A percentile compares a stretch with the other conserved stretches of the same genome.
These are phyloP conservation scores for Sporisorium graminicola DNA, from an alignment of 1,284 basidiomycete genomes.

Conservation along the genomic window DNA sequence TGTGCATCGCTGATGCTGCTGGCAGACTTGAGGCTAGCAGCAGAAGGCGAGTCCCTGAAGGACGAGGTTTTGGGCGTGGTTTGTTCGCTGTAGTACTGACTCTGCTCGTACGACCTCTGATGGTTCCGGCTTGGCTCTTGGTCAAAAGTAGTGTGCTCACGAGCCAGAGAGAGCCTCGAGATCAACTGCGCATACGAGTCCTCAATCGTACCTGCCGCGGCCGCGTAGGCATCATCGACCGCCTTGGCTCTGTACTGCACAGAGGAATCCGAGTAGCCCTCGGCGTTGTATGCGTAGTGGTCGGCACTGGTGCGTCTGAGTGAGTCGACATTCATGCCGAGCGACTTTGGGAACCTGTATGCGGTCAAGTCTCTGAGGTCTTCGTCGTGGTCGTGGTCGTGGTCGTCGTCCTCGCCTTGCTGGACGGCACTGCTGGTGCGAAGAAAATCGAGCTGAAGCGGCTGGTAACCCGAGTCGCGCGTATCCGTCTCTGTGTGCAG, in stretches of 20 bases:
- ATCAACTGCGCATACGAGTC: slow-evolving; percentile 31
- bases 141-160: neutral
- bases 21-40: slow-evolving; percentile 24
- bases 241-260: slow-evolving; percentile 18
- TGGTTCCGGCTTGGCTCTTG: slow-evolving; percentile 1
- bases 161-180: slow-evolving; percentile 26
- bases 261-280: slow-evolving; percentile 37
- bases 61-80: slow-evolving; percentile 7
- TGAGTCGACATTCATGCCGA: slow-evolving; percentile 38
- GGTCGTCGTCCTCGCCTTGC: neutral
- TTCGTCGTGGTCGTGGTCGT: slow-evolving; percentile 12
- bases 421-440: neutral
- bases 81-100: neutral
- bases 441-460: neutral
- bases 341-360: slow-evolving; percentile 16
- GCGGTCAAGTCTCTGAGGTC: slow-evolving; percentile 26
- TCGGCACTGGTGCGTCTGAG: slow-evolving; percentile 22
- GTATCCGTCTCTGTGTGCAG: neutral
- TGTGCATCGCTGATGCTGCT: slow-evolving; percentile 39
- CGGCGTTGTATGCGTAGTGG: slow-evolving; percentile 27
- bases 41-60: slow-evolving; percentile 16
- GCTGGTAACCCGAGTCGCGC: neutral
- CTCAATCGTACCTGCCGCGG: slow-evolving; percentile 5
- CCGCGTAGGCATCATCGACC: slow-evolving; percentile 4
- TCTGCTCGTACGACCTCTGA: slow-evolving; percentile 2